These are phyloP conservation scores for Paraphoma chrysanthemicola DNA, from an alignment of 2,329 filamentous ascomycete genomes.

Conservation along the genomic window DNA sequence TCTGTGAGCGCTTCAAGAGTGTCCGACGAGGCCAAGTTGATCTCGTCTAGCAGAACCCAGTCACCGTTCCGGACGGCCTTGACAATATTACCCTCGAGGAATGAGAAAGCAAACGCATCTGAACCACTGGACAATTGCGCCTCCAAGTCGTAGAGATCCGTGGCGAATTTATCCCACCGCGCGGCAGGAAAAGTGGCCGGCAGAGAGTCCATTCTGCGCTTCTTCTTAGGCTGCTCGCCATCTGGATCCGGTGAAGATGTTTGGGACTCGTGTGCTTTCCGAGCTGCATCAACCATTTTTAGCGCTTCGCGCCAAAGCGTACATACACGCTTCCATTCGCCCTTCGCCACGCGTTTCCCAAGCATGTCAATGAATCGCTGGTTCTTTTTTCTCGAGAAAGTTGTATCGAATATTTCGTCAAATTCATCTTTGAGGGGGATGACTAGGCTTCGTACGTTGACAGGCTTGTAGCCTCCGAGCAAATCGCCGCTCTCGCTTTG, in stretches of 20 bases:
- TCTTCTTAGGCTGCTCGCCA: slow-evolving; percentile 74
- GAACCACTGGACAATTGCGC: slow-evolving; percentile 76
- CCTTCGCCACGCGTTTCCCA: slow-evolving; percentile 77
- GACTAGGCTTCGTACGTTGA: slow-evolving; percentile 86
- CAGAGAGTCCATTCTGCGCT: slow-evolving; percentile 65
- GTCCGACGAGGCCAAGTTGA: slow-evolving; percentile 93
- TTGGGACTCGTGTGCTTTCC: slow-evolving; percentile 50
- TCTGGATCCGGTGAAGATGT: slow-evolving; percentile 46
- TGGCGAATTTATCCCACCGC: slow-evolving; percentile 82
- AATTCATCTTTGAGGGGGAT: slow-evolving; percentile 94
- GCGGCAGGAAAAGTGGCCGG: slow-evolving; percentile 63
- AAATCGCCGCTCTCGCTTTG: slow-evolving; percentile 98
- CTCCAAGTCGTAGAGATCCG: slow-evolving; percentile 78
- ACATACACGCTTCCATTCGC: slow-evolving; percentile 86
- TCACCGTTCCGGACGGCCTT: slow-evolving; percentile 95
- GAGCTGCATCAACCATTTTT: slow-evolving; percentile 74
- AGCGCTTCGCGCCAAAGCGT: slow-evolving; percentile 89
- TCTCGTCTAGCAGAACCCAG: slow-evolving; percentile 96
- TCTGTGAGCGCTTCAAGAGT: slow-evolving; percentile 94
- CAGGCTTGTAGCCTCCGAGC: slow-evolving; percentile 93
- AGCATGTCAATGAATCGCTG: slow-evolving; percentile 80
- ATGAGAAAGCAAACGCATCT: slow-evolving; percentile 87
- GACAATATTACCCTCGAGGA: slow-evolving; percentile 94
- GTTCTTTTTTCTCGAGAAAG: slow-evolving; percentile 88
- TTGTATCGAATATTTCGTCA: slow-evolving; percentile 84